Base-by-base conservation (phyloP, 225 moss, liverwort and hornwort species). In the Anthoceros angustus region DNA sequence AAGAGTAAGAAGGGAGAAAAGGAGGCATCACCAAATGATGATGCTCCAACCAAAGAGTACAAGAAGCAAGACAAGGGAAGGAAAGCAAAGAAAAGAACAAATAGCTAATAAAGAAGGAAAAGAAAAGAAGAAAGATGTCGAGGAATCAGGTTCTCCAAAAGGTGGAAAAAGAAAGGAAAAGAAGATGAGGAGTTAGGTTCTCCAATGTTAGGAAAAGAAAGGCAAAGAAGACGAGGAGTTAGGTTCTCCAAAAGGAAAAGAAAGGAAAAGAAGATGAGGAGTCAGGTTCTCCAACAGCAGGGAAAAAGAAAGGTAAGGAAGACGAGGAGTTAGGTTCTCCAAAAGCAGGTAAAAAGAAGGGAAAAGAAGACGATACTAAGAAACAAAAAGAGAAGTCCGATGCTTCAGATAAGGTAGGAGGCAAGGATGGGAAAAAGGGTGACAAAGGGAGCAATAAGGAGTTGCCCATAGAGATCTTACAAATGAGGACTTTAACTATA, bases 401-500 rank as follows among this genome's bases (percentile, higher is more conserved):
- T 77, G 86, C 67, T 84, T 73, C 32, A 61, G 69, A 63, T 62
- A 69, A 71, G 9, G 46, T 21, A 25, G 76, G 74, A 32, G 48
- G 49, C 11, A 67, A 39, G 39, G 39, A 24, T 10, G 60, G 64
- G 50, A 75, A 63, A 42, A 76, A 72, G 48, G 67, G 67, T 62
- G 77, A 75, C 23, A 80, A 80, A 76, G 77, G 87, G 68, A 84
- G 74, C 24, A 71, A 84, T 40, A 82, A 65, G 42, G 67, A 21
- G 32, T 72, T 73, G 49, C 63, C 73, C 45, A 42, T 72, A 5
- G 62, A 71, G 42, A 86, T 87, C 62, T 72, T 94, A 0, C 84
- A 87, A 25, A 73, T 94, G 63, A 77, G 72, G 68, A 83, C 86
- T 4, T 94, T 90, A 9, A 79, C 78, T 65, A 15, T 94, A 38